phyloP scores from a whole-genome alignment of 1,139 yeast genomes.

The Nakaseomyces kungkrabaensis region DNA sequence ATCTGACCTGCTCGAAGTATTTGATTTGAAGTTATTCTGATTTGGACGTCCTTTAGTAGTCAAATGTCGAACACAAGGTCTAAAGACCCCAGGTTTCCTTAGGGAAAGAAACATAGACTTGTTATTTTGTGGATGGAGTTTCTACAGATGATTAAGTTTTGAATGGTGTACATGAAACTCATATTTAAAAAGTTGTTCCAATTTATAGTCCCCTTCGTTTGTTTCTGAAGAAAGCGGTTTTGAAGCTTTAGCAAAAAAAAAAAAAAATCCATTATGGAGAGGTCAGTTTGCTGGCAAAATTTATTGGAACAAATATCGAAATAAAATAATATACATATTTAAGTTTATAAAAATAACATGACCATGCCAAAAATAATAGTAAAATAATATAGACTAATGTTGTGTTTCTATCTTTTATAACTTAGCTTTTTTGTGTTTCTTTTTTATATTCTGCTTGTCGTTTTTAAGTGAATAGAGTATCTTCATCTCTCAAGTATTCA shows the following conservation, averaged over 20 bases:
- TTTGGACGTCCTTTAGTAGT: background rate
- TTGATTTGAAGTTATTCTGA: background rate
- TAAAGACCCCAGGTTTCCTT: background rate
- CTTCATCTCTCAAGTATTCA: conserved; percentile 96
- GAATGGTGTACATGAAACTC: no score
- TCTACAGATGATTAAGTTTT: no score
- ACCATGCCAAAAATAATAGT: background rate
- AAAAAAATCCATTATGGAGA: no score
- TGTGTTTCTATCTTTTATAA: no score
- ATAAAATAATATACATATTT: background rate
- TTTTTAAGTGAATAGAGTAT: conserved; percentile 69
- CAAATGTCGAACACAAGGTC: background rate
- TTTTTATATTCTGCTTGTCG: no score
- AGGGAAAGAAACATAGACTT: background rate
- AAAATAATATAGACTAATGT: background rate
- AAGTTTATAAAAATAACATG: background rate
- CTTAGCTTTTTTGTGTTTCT: no score
- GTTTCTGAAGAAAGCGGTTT: background rate
- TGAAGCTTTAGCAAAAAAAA: background rate
- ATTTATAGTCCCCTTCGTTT: background rate
- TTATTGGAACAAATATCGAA: background rate
- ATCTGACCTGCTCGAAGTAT: background rate
- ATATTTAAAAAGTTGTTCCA: no score
- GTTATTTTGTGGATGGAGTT: no score
- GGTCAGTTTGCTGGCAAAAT: no score